Percentiles rank a stretch among this genome's conserved stretches.
Conservation (phyloP, 1,284 basidiomycete genomes). For the Cutaneotrichosporon sp. region DNA sequence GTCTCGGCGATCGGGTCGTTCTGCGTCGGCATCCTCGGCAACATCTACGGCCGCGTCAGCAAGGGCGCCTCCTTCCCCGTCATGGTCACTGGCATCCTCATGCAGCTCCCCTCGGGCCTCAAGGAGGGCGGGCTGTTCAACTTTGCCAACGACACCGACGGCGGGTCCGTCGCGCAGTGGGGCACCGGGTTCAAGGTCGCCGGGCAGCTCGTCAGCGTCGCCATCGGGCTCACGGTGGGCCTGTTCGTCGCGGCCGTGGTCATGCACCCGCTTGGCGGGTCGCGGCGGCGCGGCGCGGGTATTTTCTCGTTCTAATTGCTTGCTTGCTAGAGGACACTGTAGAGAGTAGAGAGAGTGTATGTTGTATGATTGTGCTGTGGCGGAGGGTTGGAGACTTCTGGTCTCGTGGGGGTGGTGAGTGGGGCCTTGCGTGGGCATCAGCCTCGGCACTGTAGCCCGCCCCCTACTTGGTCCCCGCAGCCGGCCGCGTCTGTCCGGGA, state of each 20-base stretch:
- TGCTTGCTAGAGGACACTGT: too few relatives aligned
- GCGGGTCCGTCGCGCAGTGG: slow-evolving; percentile 54
- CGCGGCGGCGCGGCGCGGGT: slow-evolving; percentile 52
- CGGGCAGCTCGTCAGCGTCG: slow-evolving; percentile 55
- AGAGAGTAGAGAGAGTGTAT: too few relatives aligned
- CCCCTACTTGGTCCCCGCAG: too few relatives aligned
- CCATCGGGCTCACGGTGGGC: slow-evolving; percentile 62
- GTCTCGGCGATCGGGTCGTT: slow-evolving; percentile 74
- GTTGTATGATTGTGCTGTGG: too few relatives aligned
- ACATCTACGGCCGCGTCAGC: slow-evolving; percentile 68
- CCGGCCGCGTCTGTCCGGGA: too few relatives aligned
- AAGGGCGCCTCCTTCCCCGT: slow-evolving; percentile 51
- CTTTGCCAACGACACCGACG: slow-evolving; percentile 29
- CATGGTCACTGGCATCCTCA: slow-evolving; percentile 70
- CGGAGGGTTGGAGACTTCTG: too few relatives aligned
- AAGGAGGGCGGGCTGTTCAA: slow-evolving; percentile 62
- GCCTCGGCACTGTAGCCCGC: too few relatives aligned
- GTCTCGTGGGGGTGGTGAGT: too few relatives aligned
- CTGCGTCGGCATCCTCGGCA: slow-evolving; percentile 77
- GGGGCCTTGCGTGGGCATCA: too few relatives aligned
- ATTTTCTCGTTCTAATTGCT: slow-evolving; percentile 55
- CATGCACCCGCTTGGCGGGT: slow-evolving; percentile 56
- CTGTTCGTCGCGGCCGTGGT: slow-evolving; percentile 60
- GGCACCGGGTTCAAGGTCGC: slow-evolving; percentile 49
- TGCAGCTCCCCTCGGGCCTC: slow-evolving; percentile 79